Conservation (phyloP, 352 stramenopile genomes). For the Phytophthora tubulina region DNA sequence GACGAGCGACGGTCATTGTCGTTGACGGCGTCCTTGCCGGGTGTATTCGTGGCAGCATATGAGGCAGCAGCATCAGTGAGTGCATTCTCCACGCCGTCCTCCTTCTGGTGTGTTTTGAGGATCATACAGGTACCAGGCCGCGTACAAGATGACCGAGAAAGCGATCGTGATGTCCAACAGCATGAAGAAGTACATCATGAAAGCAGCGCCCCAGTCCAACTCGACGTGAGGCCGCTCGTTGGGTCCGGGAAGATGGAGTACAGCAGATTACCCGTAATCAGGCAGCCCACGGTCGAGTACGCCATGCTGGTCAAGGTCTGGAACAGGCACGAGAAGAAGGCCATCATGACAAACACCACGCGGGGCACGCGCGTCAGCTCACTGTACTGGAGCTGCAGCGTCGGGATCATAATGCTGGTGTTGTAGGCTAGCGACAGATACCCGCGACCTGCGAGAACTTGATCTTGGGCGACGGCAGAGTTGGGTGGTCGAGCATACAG, state of each 20-base stretch:
- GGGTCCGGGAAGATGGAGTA: constrained; percentile 54
- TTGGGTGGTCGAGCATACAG: constrained; percentile 27
- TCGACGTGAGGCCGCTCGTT: constrained; percentile 37
- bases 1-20: no score
- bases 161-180: constrained; percentile 43
- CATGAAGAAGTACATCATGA: constrained; percentile 43
- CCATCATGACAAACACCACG: constrained; percentile 45
- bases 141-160: constrained; percentile 47
- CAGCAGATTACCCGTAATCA: constrained; percentile 58
- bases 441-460: no score
- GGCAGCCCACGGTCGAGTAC: constrained; percentile 57
- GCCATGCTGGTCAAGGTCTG: no score
- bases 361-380: constrained; percentile 31
- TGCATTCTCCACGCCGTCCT: constrained; percentile 36
- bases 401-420: constrained; percentile 6
- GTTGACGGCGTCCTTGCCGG: no score
- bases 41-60: constrained; percentile 30
- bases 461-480: constrained; percentile 32
- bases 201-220: constrained; percentile 35
- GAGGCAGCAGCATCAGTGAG: constrained; percentile 26
- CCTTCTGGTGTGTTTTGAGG: constrained; percentile 46
- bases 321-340: constrained; percentile 42
- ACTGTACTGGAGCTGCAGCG: constrained; percentile 28
- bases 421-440: no score
- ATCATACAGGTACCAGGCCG: constrained; percentile 49